phyloP scores from a whole-genome alignment of 2,329 filamentous ascomycete species.

The Fusarium cicatricum region DNA sequence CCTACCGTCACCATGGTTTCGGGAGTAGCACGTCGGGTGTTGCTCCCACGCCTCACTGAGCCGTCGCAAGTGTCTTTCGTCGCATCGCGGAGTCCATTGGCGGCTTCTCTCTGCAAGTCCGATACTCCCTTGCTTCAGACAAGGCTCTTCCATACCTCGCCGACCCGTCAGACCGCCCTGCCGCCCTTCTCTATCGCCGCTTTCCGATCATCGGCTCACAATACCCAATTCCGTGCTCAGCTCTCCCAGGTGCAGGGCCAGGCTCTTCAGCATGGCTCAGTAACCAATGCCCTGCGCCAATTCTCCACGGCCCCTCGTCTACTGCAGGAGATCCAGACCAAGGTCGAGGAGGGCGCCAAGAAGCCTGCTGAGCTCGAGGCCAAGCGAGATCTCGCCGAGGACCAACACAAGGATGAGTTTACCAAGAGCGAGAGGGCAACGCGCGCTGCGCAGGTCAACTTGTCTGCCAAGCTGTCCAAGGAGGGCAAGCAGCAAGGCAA shows the following conservation, averaged over 20 bases:
- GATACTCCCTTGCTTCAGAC: constrained; percentile 27
- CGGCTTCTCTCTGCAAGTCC: constrained; percentile 25
- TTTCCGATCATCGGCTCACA: constrained; percentile 31
- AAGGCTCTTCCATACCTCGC: constrained; percentile 30
- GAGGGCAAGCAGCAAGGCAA: constrained; percentile 69
- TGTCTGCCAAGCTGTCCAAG: constrained; percentile 87
- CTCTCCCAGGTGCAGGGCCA: constrained; percentile 4
- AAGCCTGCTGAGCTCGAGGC: constrained; percentile 44
- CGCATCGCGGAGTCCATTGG: constrained; percentile 35
- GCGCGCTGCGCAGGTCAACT: constrained; percentile 87
- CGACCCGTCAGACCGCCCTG: constrained; percentile 30
- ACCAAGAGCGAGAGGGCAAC: constrained; percentile 83
- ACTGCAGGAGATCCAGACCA: constrained; percentile 39
- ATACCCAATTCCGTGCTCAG: constrained; percentile 8
- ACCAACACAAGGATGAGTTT: constrained; percentile 55
- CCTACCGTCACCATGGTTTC: constrained; percentile 55
- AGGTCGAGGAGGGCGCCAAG: constrained; percentile 46
- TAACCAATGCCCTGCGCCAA: constrained; percentile 37
- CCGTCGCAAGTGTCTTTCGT: constrained; percentile 39
- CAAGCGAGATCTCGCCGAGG: constrained; percentile 45
- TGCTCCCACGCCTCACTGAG: constrained; percentile 57
- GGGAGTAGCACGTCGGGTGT: constrained; percentile 58
- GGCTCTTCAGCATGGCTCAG: constrained; percentile 15
- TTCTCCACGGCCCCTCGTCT: constrained; percentile 43
- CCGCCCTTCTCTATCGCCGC: constrained; percentile 40